Base-by-base conservation (phyloP, 345 rosid species). In the Hibiscus syriacus region DNA sequence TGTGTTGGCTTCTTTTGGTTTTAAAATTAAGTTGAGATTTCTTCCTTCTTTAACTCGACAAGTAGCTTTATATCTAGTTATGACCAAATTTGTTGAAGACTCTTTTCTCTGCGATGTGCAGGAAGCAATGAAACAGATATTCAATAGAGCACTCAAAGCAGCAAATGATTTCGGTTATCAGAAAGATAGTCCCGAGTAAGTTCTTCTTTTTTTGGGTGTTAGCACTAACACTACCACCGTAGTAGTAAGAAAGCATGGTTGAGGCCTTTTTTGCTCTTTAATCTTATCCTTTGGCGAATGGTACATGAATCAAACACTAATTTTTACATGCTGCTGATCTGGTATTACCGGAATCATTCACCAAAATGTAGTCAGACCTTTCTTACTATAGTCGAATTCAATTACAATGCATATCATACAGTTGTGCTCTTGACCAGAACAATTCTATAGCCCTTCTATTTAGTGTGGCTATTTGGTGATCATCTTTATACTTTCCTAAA, bases 101-200 rank as follows among this genome's bases (percentile, higher is more conserved):
- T 55, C 52, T 68, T 63, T 26, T 12, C 57, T 52, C 66, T 52
- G 11, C 56, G 69, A 49, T 66, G 77, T 77, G 72, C 83, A 91
- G 97, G 97, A 94, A 72, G 96, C 99, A 68, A 84, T 94, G 89
- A 94, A 87, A 74, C 99, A 94, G 78, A 89, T 85, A 66, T 91
- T 86, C 76, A 87, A 86, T 69, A 83, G 90, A 82, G 92, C 91
- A 68, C 86, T 87, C 45, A 94, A 91, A 83, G 96, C 95, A 50
- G 97, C 99, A 34, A 78, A 73, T 64, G 99, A 91, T 83, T 94
- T 94, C 11, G 97, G 96, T 64, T 94, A 91, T 79, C 92, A 85
- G 68, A 94, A 89, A 77, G 99, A 94, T 52, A 91, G 84, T 72
- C 95, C 99, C 0, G 99, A 94, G 99, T 94, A 83, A 76, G 97